These are phyloP conservation scores for Panellus pusillus DNA, from an alignment of 768 basidiomycete genomes.

Conservation along the genomic window DNA sequence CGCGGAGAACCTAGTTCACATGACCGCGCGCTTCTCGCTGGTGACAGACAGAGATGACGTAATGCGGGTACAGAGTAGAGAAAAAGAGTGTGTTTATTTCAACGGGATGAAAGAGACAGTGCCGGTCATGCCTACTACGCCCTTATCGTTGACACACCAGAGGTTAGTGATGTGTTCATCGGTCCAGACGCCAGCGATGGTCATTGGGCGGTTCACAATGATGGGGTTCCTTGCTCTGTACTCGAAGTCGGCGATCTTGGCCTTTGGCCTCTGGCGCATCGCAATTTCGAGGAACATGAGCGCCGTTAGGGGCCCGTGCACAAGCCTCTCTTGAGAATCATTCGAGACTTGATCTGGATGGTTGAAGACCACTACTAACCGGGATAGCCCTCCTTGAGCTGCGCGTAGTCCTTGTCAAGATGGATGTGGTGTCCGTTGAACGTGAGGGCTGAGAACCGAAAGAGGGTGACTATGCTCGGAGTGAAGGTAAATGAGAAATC, in stretches of 20 bases:
- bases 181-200: constrained; percentile 37
- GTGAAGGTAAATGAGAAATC: constrained; percentile 67
- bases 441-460: constrained; percentile 88
- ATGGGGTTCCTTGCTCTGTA: constrained; percentile 60
- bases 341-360: not conserved
- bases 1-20: not conserved
- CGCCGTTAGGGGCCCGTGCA: constrained; percentile 82
- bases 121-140: constrained; percentile 27
- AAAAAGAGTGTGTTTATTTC: not conserved
- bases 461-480: constrained; percentile 70
- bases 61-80: not conserved
- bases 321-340: constrained; percentile 60
- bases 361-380: constrained; percentile 39
- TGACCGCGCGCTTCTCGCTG: constrained; percentile 1
- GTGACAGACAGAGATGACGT: not conserved
- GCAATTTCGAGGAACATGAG: constrained; percentile 73
- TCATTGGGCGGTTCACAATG: constrained; percentile 40
- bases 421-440: constrained; percentile 87
- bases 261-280: constrained; percentile 47
- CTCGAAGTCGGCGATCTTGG: constrained; percentile 50
- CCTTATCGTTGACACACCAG: constrained; percentile 39
- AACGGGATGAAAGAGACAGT: not conserved
- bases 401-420: constrained; percentile 73
- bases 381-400: constrained; percentile 69
- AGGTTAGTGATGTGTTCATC: constrained; percentile 28